Percentiles rank a stretch among this genome's conserved stretches.
phyloP scores from a whole-genome alignment of 2,329 filamentous ascomycete genomes.

The Fusarium fracticaudum region DNA sequence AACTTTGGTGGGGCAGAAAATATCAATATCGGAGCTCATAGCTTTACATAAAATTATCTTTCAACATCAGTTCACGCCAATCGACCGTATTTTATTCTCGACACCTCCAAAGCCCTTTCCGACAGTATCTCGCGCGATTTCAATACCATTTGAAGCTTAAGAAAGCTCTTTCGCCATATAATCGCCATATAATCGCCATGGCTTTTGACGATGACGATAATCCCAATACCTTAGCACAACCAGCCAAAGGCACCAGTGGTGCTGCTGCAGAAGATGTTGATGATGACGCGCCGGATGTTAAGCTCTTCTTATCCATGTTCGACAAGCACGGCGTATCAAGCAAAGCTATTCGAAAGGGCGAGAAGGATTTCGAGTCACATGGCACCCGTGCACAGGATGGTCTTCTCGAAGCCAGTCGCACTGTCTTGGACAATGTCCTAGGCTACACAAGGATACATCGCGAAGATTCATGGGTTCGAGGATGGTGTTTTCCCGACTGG shows the following conservation, averaged over 20 bases:
- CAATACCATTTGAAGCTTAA: background rate
- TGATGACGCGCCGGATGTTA: constrained; percentile 89
- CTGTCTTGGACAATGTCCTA: constrained; percentile 89
- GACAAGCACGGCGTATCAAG: constrained; percentile 61
- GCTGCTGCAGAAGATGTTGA: constrained; percentile 66
- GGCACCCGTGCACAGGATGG: constrained; percentile 83
- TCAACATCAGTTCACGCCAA: constrained; percentile 14
- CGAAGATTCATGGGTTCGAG: constrained; percentile 72
- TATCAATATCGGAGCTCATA: constrained; percentile 23
- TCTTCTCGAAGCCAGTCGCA: constrained; percentile 81
- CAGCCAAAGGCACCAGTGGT: constrained; percentile 40
- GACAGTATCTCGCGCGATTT: background rate
- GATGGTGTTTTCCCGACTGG: constrained; percentile 76
- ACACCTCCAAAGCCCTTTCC: background rate
- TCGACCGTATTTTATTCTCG: background rate
- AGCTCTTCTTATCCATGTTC: constrained; percentile 69
- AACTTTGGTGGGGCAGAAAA: background rate
- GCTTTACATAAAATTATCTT: constrained; percentile 34
- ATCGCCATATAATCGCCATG: constrained; percentile 43
- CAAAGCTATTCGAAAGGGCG: constrained; percentile 85
- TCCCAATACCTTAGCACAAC: constrained; percentile 39
- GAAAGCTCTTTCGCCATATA: background rate
- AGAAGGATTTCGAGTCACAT: constrained; percentile 97
- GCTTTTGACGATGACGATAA: constrained; percentile 58
- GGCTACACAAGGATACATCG: constrained; percentile 78